Conservation (phyloP, 2,329 filamentous ascomycete species). For the Diaporthe sp. region DNA sequence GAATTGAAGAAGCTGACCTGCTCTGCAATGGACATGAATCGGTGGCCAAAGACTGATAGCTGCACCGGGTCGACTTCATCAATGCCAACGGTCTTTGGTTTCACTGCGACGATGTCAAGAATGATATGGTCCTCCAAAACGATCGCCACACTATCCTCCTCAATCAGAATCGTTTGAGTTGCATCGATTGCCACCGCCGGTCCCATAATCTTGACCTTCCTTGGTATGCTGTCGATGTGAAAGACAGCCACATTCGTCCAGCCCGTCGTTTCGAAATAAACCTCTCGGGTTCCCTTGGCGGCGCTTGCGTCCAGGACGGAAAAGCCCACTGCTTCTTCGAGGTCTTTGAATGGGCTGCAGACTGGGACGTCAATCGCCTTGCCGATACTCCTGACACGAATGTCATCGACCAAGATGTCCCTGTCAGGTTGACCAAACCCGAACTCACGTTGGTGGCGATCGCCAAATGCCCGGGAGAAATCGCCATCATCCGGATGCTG, state of each 20-base stretch:
- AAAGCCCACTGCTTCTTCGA: background rate
- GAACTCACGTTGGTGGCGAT: slow-evolving; percentile 34
- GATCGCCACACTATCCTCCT: slow-evolving; percentile 41
- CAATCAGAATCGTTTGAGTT: slow-evolving; percentile 37
- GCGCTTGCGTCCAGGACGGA: slow-evolving; percentile 42
- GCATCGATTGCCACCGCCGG: slow-evolving; percentile 34
- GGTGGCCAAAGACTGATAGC: slow-evolving; percentile 80
- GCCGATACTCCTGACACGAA: slow-evolving; percentile 82
- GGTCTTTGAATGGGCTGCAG: slow-evolving; percentile 10
- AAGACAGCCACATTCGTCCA: slow-evolving; percentile 24
- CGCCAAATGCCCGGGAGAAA: slow-evolving; percentile 82
- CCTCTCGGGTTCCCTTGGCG: slow-evolving; percentile 48
- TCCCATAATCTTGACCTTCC: slow-evolving; percentile 19
- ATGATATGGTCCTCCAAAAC: slow-evolving; percentile 14
- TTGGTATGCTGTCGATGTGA: slow-evolving; percentile 23
- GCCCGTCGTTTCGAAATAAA: slow-evolving; percentile 25
- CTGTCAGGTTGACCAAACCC: slow-evolving; percentile 64
- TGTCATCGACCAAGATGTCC: slow-evolving; percentile 91
- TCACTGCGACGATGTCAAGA: slow-evolving; percentile 1
- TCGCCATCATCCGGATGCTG: slow-evolving; percentile 78
- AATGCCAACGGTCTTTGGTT: slow-evolving; percentile 46
- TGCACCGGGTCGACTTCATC: slow-evolving; percentile 62
- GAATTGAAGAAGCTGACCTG: slow-evolving; percentile 46
- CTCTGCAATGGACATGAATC: slow-evolving; percentile 85
- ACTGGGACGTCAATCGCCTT: slow-evolving; percentile 63